Percentiles rank a stretch among this genome's conserved stretches.
These are phyloP conservation scores for Thuja plicata DNA, from an alignment of 83 land plant species.

Conservation along the genomic window DNA sequence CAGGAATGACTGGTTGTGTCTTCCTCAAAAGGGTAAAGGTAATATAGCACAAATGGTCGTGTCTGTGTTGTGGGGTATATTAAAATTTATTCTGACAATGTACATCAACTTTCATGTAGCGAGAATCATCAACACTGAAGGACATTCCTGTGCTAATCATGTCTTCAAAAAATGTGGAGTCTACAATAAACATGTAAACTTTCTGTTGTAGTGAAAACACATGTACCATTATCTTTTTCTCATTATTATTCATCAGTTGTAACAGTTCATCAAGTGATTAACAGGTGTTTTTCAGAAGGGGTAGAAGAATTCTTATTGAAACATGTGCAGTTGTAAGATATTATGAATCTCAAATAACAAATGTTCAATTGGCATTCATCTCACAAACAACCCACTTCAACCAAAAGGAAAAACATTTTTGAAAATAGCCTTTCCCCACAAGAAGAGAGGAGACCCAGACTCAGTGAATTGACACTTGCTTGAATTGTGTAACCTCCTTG, in stretches of 20 bases:
- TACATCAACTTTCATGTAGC: background rate
- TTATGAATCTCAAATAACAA: conserved; percentile 25
- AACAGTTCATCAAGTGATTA: background rate
- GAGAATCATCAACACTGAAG: conserved; percentile 25
- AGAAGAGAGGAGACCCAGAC: background rate
- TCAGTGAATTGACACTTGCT: conserved; percentile 9
- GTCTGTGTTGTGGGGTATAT: too few species aligned
- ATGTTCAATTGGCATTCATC: background rate
- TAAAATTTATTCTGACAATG: background rate
- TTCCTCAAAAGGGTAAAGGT: conserved; percentile 49
- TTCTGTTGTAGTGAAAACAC: too few species aligned
- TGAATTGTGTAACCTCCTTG: background rate
- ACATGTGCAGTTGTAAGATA: conserved; percentile 42
- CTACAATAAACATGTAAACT: conserved; percentile 28
- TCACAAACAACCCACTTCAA: background rate
- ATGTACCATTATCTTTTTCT: too few species aligned
- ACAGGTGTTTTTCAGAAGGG: conserved; percentile 55
- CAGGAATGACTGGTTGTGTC: conserved; percentile 45
- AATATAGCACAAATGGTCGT: background rate
- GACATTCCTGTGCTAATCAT: conserved; percentile 45
- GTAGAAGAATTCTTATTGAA: conserved; percentile 53
- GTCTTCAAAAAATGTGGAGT: conserved; percentile 49
- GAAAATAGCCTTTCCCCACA: background rate
- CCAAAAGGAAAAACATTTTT: background rate
- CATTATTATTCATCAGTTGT: background rate